Base-by-base conservation (phyloP, 129 eudicot species). In the Smallanthus sonchifolius region DNA sequence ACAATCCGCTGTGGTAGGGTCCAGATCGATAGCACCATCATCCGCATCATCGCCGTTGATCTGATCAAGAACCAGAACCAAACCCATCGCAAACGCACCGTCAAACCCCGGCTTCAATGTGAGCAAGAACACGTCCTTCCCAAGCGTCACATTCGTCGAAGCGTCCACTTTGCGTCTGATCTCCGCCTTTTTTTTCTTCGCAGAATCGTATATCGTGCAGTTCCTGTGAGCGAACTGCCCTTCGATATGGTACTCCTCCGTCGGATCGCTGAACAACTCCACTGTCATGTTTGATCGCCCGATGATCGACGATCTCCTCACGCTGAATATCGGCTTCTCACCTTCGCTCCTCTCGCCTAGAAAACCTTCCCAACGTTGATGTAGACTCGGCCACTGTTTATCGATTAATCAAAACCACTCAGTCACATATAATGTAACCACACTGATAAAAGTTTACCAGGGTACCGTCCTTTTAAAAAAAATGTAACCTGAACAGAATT, bases 291-390 rank as follows among this genome's bases (percentile, higher is more conserved):
- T 85, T 15, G 89, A 89, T 78, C 90, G 72, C 52, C 94, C 91
- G 73, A 92, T 89, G 15, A 92, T 89, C 36, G 98, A 87, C 0
- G 96, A 89, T 79, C 98, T 69, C 15, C 89, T 81, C 2, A 87
- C 91, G 84, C 98, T 87, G 77, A 92, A 92, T 8, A 89, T 83
- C 15, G 96, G 94, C 54, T 92, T 92, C 74, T 86, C 79, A 11
- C 89, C 98, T 16, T 84, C 92, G 36, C 17, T 61, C 62, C 87
- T 38, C 70, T 92, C 98, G 10, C 98, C 96, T 48, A 77, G 28
- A 72, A 74, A 89, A 0, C 96, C 98, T 69, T 92, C 98, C 98
- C 96, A 89, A 9, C 98, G 82, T 15, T 87, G 88, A 65, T 92
- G 98, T 37, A 92, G 37, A 65, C 98, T 92, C 74, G 96, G 96